These are phyloP conservation scores for Dipteronia sinensis DNA, from an alignment of 345 rosid genomes.

Conservation along the genomic window DNA sequence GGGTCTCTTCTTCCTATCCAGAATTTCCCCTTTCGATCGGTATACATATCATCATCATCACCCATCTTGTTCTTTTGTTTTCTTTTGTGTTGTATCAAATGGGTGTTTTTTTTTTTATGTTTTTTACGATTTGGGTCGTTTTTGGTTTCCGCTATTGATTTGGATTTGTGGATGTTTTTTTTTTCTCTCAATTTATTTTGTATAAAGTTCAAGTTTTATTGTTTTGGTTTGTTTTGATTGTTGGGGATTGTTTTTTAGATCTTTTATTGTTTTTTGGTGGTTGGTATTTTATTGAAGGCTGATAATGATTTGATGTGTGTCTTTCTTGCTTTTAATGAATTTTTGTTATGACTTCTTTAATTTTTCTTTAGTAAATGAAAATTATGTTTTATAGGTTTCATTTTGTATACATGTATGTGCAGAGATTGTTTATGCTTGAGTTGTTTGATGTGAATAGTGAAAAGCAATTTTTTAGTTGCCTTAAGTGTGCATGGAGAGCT, in stretches of 20 bases:
- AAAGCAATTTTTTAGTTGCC: neutral
- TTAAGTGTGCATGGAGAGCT: neutral
- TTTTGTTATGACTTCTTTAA: neutral
- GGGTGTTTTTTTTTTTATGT: neutral
- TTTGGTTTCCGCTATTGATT: constrained; percentile 13
- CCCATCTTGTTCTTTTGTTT: neutral
- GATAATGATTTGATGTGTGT: neutral
- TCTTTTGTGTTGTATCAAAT: no score
- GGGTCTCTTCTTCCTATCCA: constrained; percentile 1
- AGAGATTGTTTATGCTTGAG: neutral
- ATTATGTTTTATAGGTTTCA: neutral
- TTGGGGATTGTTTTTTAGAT: constrained; percentile 19
- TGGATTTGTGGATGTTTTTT: neutral
- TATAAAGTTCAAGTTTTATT: neutral
- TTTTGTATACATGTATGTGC: neutral
- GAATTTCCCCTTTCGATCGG: constrained; percentile 20
- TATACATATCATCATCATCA: constrained; percentile 20
- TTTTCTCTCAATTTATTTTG: neutral
- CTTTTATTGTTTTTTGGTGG: neutral
- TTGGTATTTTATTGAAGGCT: neutral
- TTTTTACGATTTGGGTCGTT: constrained; percentile 25
- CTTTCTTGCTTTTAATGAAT: neutral
- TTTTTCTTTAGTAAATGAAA: neutral
- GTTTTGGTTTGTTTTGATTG: neutral
- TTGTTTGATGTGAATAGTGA: neutral